Evolutionary conservation across 306 rosid genomes (phyloP).

Genomic region (Prinsepia uniflora): DNA sequence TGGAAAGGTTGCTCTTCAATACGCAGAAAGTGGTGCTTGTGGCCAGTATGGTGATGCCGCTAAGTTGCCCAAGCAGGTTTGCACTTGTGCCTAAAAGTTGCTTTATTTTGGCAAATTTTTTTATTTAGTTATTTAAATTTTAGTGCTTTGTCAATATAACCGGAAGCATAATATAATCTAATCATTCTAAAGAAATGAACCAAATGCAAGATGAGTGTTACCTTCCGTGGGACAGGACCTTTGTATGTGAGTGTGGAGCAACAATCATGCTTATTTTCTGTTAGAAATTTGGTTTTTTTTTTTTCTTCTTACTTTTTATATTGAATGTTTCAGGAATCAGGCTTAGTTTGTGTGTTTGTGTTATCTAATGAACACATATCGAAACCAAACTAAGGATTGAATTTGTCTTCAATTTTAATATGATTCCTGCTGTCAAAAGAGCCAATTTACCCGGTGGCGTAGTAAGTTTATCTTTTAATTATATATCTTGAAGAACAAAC

Average conservation of each 20-base stretch:
- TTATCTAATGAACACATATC: background rate
- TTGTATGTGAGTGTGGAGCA: background rate
- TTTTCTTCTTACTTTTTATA: background rate
- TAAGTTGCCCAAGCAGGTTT: slow-evolving; percentile 71
- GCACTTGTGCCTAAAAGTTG: background rate
- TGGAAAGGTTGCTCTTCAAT: slow-evolving; percentile 82
- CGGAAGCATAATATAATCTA: background rate
- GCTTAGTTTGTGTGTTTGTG: background rate
- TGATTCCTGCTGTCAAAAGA: background rate
- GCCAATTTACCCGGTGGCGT: background rate
- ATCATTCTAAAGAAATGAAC: background rate
- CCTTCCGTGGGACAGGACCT: no score
- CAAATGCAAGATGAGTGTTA: background rate
- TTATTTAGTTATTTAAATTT: background rate
- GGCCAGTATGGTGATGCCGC: slow-evolving; percentile 66
- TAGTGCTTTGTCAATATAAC: background rate
- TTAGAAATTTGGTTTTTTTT: background rate
- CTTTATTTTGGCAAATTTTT: background rate
- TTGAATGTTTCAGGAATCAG: background rate
- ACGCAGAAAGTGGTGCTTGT: slow-evolving; percentile 50
- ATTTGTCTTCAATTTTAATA: background rate
- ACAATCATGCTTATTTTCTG: background rate
- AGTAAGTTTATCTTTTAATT: background rate
- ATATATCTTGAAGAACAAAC: background rate
- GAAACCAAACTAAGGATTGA: background rate